Evolutionary conservation across 2,329 filamentous ascomycete species (phyloP), one percentile per base, ranked within the genome.

Genomic region (Arthroderma sp.): DNA sequence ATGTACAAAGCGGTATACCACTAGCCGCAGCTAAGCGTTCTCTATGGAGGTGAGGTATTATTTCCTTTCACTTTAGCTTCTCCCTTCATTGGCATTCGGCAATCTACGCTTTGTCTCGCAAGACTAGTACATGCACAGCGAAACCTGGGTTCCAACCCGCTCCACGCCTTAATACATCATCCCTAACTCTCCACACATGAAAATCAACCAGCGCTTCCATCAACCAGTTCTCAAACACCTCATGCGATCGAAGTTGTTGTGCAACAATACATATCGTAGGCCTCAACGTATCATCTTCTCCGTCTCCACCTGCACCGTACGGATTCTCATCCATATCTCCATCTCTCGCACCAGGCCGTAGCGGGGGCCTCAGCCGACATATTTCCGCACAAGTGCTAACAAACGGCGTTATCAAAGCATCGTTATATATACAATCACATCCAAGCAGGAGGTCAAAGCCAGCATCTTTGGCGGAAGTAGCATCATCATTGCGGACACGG

Each of bases 371-470:
- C 10, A 89, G 62, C 6, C 66, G 66, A 62, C 86, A 94, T 27
- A 80, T 72, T 50, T 93, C 83, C 4, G 71, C 77, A 59, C 85
- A 94, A 0, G 86, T 83, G 54, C 81, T 75, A n/a, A 91, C 83
- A 40, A 96, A 76, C 0, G 88, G 86, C 37, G 75, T 68, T 27
- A 96, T 77, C 3, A 96, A 74, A 2, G 83, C 77, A 52, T 94
- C 85, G 64, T 96, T 98, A 69, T 93, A 98, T 53, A 98, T 82
- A 63, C 88, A 95, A 63, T 98, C 91, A 58, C 86, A 94, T 3
- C 87, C 86, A 32, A 96, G 61, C 7, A 96, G 69, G 9, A 79
- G 65, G 56, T 93, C 83, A 52, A 91, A 82, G 46, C 73, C 72
- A 9, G 8, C 11, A 15, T 11, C 8, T 11, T 11, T 38, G 36